Conservation (phyloP, 179 eudicot genomes). For the Heliamphora ciliata region DNA sequence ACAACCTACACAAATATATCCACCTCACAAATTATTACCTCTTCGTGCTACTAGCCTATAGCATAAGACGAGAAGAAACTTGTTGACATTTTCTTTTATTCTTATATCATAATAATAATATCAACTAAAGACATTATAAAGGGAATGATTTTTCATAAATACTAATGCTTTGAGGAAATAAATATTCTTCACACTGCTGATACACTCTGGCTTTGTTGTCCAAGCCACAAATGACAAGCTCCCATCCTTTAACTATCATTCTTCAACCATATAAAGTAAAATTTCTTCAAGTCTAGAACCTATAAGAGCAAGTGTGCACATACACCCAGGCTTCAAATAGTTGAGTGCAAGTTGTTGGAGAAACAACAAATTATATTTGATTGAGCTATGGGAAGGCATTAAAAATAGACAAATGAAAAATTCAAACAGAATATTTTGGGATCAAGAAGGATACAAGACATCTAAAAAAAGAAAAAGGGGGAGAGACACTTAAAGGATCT, state of each 20-base stretch:
- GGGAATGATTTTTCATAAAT: neutral
- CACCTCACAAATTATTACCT: neutral
- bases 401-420: too few species aligned
- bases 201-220: neutral
- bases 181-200: neutral
- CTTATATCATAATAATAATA: neutral
- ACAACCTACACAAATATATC: conserved; percentile 54
- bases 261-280: neutral
- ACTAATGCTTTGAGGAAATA: neutral
- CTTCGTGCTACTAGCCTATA: neutral
- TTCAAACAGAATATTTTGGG: too few species aligned
- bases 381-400: too few species aligned
- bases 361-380: too few species aligned
- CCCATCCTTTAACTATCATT: neutral
- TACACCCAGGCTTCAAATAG: too few species aligned
- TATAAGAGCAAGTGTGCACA: too few species aligned
- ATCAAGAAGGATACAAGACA: too few species aligned
- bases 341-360: too few species aligned
- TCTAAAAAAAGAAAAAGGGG: too few species aligned
- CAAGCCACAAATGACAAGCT: neutral
- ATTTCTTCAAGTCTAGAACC: neutral
- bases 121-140: neutral
- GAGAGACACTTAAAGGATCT: neutral
- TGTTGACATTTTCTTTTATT: neutral
- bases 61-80: conserved; percentile 5